These are phyloP conservation scores for Lactuca saligna DNA, from an alignment of 129 eudicot genomes.

Conservation along the genomic window DNA sequence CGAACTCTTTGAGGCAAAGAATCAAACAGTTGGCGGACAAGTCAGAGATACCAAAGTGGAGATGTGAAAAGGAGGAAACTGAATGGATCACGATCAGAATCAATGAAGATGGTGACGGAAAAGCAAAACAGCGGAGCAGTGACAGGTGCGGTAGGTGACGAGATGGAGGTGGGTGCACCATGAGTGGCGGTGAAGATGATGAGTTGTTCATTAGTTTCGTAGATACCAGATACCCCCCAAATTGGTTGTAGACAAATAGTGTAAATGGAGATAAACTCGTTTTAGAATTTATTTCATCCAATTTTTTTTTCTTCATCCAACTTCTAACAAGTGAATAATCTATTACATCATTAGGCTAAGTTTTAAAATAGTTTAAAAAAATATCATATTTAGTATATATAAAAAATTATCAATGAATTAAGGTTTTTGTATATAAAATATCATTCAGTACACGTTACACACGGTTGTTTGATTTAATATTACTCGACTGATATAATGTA, in stretches of 20 bases:
- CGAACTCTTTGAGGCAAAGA: conserved; percentile 30
- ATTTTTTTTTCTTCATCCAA: too few species aligned
- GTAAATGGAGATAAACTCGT: not conserved
- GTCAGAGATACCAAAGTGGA: conserved; percentile 47
- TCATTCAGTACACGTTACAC: too few species aligned
- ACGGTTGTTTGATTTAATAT: too few species aligned
- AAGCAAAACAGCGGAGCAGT: conserved; percentile 22
- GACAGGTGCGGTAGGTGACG: conserved; percentile 36
- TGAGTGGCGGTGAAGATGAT: conserved; percentile 24
- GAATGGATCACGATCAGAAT: conserved; percentile 58
- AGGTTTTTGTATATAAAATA: too few species aligned
- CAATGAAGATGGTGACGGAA: conserved; percentile 13
- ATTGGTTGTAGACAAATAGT: not conserved
- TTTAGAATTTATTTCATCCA: too few species aligned
- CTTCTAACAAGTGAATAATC: too few species aligned
- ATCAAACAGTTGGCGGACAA: conserved; percentile 37
- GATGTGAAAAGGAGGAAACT: conserved; percentile 36
- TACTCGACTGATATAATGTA: too few species aligned
- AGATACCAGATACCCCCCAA: not conserved
- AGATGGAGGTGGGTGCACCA: conserved; percentile 31
- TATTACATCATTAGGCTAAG: too few species aligned
- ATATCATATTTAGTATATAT: too few species aligned
- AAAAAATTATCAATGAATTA: too few species aligned
- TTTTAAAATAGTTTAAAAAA: too few species aligned
- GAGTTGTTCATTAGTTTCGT: conserved; percentile 9